Evolutionary conservation across 345 rosid genomes (phyloP).

Genomic region (Limnanthes douglasii): DNA sequence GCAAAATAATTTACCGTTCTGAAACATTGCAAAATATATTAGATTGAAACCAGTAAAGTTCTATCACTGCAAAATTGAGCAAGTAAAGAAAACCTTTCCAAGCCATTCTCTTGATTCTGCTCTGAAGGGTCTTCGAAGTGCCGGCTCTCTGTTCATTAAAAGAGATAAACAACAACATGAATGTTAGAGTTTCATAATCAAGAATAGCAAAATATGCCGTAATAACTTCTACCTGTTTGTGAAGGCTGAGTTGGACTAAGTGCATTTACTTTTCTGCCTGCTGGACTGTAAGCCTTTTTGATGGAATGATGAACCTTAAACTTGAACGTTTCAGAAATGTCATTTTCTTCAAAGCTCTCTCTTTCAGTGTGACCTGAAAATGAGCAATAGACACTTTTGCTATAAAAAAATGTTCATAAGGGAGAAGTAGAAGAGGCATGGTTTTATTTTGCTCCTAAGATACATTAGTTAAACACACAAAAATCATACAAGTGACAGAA

Average conservation of each 20-base stretch:
- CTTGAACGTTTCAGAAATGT: conserved; percentile 13
- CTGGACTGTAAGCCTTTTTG: too few species aligned
- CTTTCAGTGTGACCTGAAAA: conserved; percentile 21
- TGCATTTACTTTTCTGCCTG: conserved; percentile 17
- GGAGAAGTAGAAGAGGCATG: too few species aligned
- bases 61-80: conserved; percentile 3
- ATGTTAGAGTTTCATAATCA: conserved; percentile 2
- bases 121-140: conserved; percentile 31
- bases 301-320: conserved; percentile 17
- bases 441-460: too few species aligned
- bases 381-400: conserved; percentile 7
- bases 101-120: conserved; percentile 43
- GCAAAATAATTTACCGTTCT: conserved; percentile 61
- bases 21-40: conserved; percentile 18
- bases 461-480: too few species aligned
- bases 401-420: too few species aligned
- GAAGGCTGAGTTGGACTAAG: conserved; percentile 26
- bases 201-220: conserved; percentile 4
- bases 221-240: conserved; percentile 32
- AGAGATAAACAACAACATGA: not conserved
- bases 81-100: conserved; percentile 43
- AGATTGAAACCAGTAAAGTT: conserved; percentile 9
- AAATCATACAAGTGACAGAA: too few species aligned
- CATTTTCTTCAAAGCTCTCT: conserved; percentile 17
- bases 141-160: too few species aligned